These are phyloP conservation scores for Eucalyptus polyanthemos DNA, from an alignment of 345 rosid species.

Conservation along the genomic window DNA sequence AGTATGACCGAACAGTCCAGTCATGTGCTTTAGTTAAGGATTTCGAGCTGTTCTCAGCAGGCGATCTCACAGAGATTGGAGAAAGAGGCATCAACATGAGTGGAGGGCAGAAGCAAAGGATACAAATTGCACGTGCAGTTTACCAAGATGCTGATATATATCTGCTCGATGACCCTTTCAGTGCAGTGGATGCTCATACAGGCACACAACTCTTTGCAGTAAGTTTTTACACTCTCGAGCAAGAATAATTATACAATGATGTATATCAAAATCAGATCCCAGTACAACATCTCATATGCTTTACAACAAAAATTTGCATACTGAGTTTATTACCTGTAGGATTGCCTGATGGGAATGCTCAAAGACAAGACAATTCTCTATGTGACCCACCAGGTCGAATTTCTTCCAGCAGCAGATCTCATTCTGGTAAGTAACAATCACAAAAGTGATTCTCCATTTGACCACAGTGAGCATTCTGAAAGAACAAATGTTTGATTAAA, in stretches of 20 bases:
- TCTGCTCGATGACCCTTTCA: constrained; percentile 90
- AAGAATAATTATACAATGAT: background rate
- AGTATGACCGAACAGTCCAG: constrained; percentile 49
- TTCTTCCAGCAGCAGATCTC: constrained; percentile 90
- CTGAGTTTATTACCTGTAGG: constrained; percentile 22
- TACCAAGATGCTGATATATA: constrained; percentile 91
- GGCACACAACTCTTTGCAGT: constrained; percentile 86
- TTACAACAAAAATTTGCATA: background rate
- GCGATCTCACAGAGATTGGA: constrained; percentile 90
- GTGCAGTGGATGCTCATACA: constrained; percentile 96
- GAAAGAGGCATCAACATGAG: constrained; percentile 98
- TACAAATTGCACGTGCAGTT: constrained; percentile 89
- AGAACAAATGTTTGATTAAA: background rate
- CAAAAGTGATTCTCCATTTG: background rate
- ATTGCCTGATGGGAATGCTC: constrained; percentile 79
- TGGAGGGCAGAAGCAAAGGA: constrained; percentile 96
- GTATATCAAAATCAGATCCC: background rate
- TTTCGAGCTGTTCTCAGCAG: constrained; percentile 65
- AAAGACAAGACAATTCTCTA: constrained; percentile 68
- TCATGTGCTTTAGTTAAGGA: constrained; percentile 81
- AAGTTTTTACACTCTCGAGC: background rate
- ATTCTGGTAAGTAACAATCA: constrained; percentile 51
- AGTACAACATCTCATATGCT: background rate
- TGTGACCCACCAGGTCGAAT: constrained; percentile 97
- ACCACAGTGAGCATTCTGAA: background rate